Base-by-base conservation (phyloP, 129 eudicot genomes). In the Pseudognaphalium luteoalbum region DNA sequence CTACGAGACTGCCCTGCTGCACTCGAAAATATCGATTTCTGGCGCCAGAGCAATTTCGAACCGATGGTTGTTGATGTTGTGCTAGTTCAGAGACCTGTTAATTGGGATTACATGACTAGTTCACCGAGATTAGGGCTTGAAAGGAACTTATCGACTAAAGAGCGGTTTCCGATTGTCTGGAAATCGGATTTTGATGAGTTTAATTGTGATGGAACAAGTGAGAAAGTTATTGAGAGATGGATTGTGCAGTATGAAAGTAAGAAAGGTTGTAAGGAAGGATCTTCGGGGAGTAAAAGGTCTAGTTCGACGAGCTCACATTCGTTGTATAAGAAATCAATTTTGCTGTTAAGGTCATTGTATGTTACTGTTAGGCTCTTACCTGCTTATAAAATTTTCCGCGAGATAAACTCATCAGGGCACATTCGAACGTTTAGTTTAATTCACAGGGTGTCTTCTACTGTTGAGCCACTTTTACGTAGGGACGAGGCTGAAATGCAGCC, bases 1-100 rank as follows among this genome's bases (percentile, higher is more conserved):
- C 91, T 93, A 7, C 75, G 87, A 60, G 98, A 93, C 41, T 90
- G 98, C 70, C 93, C 98, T 78, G 97, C 96, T 5, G 98, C 91
- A 2, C 73, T 90, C 14, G 98, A 93, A 41, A 93, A 88, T 29
- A 90, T 85, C 2, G 97, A 90, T 73, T 90, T 88, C 76, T 88
- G 92, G 97, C 77, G 88, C 5, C 97, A 87, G 79, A 93, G 96
- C 72, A 83, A 87, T 74, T 83, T 88, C 33, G 98, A 93, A 64
- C 98, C 98, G 0, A 85, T 90, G 98, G 90, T 93, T 19, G 88
- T 93, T 58, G 97, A 93, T 83, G 89, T 93, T 62, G 75, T 93
- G 59, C 74, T 93, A 68, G 87, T 87, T 75, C 87, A 87, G 70
- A 88, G 83, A 70, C 81, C 93, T 15, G 35, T 9, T 33, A 72